Evolutionary conservation across 2,329 filamentous ascomycete species (phyloP), one percentile per base, ranked within the genome.

Genomic region (Colletotrichum agaves): DNA sequence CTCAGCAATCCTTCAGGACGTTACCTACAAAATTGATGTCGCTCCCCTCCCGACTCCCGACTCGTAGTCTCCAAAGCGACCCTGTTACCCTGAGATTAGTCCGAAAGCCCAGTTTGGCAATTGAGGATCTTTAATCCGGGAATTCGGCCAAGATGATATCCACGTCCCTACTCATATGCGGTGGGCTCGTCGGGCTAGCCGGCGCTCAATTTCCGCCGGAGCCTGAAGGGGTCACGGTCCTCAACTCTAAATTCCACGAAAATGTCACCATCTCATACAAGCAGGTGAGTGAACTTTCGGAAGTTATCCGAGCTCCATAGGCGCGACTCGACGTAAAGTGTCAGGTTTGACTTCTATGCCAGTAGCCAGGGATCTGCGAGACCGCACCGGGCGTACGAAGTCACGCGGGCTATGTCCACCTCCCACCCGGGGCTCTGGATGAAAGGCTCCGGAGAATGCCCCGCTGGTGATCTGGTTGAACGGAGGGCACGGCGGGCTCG

Each of bases 231-330:
- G 61, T 84, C 55, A 86, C 81, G 60, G 82, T 84, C 57, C 81
- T 90, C 53, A 78, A 77, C 41, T 90, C 88, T 39, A 85, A 86
- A n/a, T 79, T 91, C 58, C 81, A 90, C 75, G 79, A 82, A 43
- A 84, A 85, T 70, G 85, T 91, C 72, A 87, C 86, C 44, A 86
- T 91, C 70, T 84, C 85, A 46, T 91, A 88, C 79, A 90, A 89
- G 71, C 79, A 82, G 67, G 80, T 83, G 74, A 79, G 27, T 82
- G 27, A 43, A 43, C 1, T 17, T 17, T 3, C 41, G 27, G 8
- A 8, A 57, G 0, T 47, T 58, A 15, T 46, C 17, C 23, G 12
- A 23, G 17, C n/a, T 50, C 47, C 5, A 50, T 33, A 6, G 47
- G 0, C 47, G 1, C 1, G n/a, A 43, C 7, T 13, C 23, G 23